A percentile compares a stretch with the other conserved stretches of the same genome.
These are phyloP conservation scores for Scheffersomyces insectosa DNA, from an alignment of 1,139 yeast species.

Conservation along the genomic window DNA sequence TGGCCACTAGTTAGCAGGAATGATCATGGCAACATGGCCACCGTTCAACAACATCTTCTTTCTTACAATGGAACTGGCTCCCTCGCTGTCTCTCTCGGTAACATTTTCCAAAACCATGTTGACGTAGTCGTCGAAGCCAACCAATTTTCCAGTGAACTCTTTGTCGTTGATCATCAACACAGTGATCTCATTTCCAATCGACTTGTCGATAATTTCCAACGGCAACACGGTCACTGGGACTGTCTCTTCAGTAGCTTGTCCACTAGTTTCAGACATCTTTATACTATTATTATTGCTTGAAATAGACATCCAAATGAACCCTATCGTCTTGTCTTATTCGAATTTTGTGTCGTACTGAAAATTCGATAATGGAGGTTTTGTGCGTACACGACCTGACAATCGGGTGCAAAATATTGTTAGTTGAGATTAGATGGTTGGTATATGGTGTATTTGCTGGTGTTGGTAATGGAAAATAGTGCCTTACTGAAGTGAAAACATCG, in stretches of 20 bases:
- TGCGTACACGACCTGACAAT: no score
- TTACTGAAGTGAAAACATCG: no score
- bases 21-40: slow-evolving; percentile 79
- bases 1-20: slow-evolving; percentile 8
- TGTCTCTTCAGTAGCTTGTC: not conserved
- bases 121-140: slow-evolving; percentile 95
- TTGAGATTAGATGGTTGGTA: no score
- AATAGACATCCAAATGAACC: no score
- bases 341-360: no score
- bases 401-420: no score
- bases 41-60: slow-evolving; percentile 83
- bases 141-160: slow-evolving; percentile 82
- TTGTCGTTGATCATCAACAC: slow-evolving; percentile 71
- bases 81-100: slow-evolving; percentile 48
- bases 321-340: no score
- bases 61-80: slow-evolving; percentile 42
- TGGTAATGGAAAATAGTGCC: no score
- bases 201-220: slow-evolving; percentile 82
- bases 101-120: slow-evolving; percentile 88
- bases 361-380: no score
- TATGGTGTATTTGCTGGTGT: no score
- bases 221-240: slow-evolving; percentile 50
- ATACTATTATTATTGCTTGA: no score
- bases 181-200: slow-evolving; percentile 78
- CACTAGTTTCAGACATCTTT: not conserved